Evolutionary conservation across 2,329 filamentous ascomycete species (phyloP).

Genomic region (Hypoxylon sp.): DNA sequence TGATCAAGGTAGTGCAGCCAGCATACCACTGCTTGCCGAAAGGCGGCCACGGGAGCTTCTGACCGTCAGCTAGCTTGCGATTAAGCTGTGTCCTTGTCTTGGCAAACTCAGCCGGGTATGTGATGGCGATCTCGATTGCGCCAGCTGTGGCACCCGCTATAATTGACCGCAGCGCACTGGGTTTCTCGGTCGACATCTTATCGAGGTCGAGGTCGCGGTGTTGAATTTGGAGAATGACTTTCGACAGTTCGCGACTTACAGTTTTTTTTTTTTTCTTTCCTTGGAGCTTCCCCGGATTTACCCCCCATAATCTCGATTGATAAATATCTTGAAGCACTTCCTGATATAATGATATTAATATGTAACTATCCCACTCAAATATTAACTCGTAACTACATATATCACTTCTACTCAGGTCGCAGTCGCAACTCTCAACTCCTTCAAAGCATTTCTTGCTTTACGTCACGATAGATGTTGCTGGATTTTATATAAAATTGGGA

Average conservation of each 20-base stretch:
- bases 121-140: slow-evolving; percentile 92
- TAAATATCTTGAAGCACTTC: slow-evolving; percentile 3
- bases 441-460: neutral
- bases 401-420: slow-evolving; percentile 6
- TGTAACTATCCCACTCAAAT: neutral
- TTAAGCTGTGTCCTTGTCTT: slow-evolving; percentile 97
- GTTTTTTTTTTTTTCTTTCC: slow-evolving; percentile 27
- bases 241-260: neutral
- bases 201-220: slow-evolving; percentile 24
- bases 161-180: slow-evolving; percentile 89
- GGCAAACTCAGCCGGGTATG: slow-evolving; percentile 88
- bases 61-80: slow-evolving; percentile 79
- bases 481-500: neutral
- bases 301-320: slow-evolving; percentile 38
- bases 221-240: slow-evolving; percentile 7
- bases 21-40: slow-evolving; percentile 98
- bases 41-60: slow-evolving; percentile 95
- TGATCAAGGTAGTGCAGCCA: slow-evolving; percentile 95
- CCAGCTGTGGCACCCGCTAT: slow-evolving; percentile 94
- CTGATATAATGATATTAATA: slow-evolving; percentile 16
- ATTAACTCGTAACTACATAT: neutral
- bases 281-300: slow-evolving; percentile 35
- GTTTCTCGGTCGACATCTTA: slow-evolving; percentile 63
- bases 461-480: neutral
- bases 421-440: neutral